A percentile compares a stretch with the other conserved stretches of the same genome.
Evolutionary conservation across 306 rosid species (phyloP).

Genomic region (Sicyos edulis): DNA sequence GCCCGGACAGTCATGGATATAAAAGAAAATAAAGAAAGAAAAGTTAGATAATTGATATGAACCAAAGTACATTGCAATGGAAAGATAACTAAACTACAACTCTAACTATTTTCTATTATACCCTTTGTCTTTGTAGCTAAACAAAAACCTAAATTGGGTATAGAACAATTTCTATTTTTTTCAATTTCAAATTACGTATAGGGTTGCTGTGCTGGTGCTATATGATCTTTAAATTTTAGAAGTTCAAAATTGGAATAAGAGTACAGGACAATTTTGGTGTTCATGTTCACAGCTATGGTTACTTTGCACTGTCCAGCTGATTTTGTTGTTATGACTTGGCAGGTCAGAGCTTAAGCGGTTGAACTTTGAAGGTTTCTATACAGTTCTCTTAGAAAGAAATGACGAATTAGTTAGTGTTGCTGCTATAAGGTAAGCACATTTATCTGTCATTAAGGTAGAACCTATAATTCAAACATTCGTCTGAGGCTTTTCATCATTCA

Average conservation of each 20-base stretch:
- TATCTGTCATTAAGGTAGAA: not conserved
- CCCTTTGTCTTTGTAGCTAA: too few relatives aligned
- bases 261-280: not conserved
- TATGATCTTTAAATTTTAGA: not conserved
- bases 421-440: conserved; percentile 53
- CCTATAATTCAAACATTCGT: not conserved
- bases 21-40: too few relatives aligned
- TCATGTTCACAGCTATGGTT: not conserved
- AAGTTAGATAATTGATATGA: too few relatives aligned
- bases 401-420: conserved; percentile 79
- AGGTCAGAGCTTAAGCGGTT: conserved; percentile 76
- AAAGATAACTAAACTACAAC: too few relatives aligned
- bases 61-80: too few relatives aligned
- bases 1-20: too few relatives aligned
- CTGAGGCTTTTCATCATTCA: conserved; percentile 12
- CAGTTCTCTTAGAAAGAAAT: conserved; percentile 58
- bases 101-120: too few relatives aligned
- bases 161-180: too few relatives aligned
- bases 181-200: not conserved
- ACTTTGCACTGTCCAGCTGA: not conserved
- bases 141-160: too few relatives aligned
- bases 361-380: conserved; percentile 76
- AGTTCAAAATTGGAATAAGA: conserved; percentile 3
- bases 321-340: conserved; percentile 19
- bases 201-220: not conserved